Conservation (phyloP, 2,329 filamentous ascomycete genomes). For the Hymenoscyphus scutula region DNA sequence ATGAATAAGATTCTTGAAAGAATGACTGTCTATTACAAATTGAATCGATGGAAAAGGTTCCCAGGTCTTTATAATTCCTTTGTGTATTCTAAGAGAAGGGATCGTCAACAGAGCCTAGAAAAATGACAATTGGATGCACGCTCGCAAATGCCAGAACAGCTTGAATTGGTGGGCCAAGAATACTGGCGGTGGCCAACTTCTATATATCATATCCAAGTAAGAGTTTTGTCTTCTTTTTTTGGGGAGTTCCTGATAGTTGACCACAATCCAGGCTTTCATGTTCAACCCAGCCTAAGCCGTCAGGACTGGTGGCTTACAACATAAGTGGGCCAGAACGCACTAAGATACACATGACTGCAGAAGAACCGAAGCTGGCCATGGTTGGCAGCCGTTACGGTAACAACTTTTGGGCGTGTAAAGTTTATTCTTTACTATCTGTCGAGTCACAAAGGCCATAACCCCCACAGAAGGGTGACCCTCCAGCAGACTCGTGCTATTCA, state of each 20-base stretch:
- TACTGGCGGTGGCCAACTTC: not conserved
- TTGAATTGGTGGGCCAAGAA: not conserved
- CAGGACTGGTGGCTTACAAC: not conserved
- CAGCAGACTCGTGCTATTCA: not conserved
- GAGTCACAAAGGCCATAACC: not conserved
- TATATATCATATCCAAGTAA: not conserved
- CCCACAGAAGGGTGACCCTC: not conserved
- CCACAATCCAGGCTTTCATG: not conserved
- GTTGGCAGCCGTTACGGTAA: not conserved
- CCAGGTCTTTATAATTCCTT: not conserved
- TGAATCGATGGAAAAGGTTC: not conserved
- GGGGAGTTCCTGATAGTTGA: not conserved
- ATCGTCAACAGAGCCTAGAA: not conserved
- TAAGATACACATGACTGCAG: not conserved
- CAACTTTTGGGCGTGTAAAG: not conserved
- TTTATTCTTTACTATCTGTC: not conserved
- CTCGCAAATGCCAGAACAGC: not conserved
- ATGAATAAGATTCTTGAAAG: not conserved
- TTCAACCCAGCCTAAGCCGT: not conserved
- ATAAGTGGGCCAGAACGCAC: not conserved
- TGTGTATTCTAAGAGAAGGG: not conserved
- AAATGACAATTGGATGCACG: not conserved
- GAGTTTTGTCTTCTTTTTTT: not conserved
- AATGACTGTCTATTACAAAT: not conserved
- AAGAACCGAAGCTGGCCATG: not conserved